These are phyloP conservation scores for Rubia tinctorum DNA, from an alignment of 305 asterid genomes.

Conservation along the genomic window DNA sequence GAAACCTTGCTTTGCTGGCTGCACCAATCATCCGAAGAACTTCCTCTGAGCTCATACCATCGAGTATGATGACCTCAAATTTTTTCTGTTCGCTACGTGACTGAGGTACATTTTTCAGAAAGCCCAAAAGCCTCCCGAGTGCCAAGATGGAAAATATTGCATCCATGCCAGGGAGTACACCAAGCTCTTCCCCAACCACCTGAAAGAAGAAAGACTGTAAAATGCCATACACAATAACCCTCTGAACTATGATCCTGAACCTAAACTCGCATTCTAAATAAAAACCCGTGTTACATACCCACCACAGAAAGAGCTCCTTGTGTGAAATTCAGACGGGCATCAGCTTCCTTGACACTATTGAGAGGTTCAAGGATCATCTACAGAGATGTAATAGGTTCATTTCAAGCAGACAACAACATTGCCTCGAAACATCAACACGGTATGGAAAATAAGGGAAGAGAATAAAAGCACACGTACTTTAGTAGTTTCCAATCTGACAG, in stretches of 20 bases:
- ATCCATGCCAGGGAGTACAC: slow-evolving; percentile 98
- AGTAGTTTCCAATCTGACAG: slow-evolving; percentile 81
- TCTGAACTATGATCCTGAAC: neutral
- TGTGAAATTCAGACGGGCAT: slow-evolving; percentile 78
- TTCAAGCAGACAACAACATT: slow-evolving; percentile 20
- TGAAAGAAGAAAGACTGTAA: slow-evolving; percentile 29
- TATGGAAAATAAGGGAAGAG: slow-evolving; percentile 11
- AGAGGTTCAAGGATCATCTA: slow-evolving; percentile 98
- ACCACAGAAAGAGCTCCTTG: slow-evolving; percentile 99
- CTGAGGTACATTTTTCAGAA: slow-evolving; percentile 33
- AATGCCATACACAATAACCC: slow-evolving; percentile 6
- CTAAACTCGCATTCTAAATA: neutral
- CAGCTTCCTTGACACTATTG: slow-evolving; percentile 77
- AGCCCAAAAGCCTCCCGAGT: slow-evolving; percentile 62
- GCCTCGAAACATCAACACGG: slow-evolving; percentile 16
- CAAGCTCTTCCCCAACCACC: slow-evolving; percentile 97
- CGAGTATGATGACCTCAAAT: slow-evolving; percentile 71
- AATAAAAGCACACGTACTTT: slow-evolving; percentile 41
- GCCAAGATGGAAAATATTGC: slow-evolving; percentile 75
- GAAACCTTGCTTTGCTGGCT: slow-evolving; percentile 69
- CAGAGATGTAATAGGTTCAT: slow-evolving; percentile 18
- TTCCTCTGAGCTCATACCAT: slow-evolving; percentile 86
- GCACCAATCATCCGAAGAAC: slow-evolving; percentile 85
- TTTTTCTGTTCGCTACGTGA: slow-evolving; percentile 35
- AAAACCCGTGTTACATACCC: slow-evolving; percentile 47